phyloP scores from a whole-genome alignment of 1,139 yeast species.

The Saccharomycopsis hybrid region DNA sequence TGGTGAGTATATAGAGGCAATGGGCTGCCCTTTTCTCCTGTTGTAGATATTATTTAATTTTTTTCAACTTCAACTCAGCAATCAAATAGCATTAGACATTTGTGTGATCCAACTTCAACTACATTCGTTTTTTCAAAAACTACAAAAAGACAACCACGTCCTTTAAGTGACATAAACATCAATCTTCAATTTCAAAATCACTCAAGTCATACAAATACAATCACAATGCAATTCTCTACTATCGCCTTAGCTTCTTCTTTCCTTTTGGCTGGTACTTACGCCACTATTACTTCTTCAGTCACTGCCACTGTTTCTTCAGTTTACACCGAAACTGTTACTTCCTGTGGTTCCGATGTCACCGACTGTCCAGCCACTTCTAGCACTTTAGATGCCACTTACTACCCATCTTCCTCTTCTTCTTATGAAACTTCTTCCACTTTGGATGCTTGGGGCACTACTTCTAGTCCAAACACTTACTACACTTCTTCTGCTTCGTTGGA shows the following conservation, averaged over 20 bases:
- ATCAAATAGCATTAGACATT: too few relatives aligned
- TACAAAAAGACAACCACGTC: too few relatives aligned
- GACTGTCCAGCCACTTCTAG: conserved; percentile 19
- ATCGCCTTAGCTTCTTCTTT: conserved; percentile 15
- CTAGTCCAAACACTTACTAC: not conserved
- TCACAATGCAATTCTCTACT: conserved; percentile 20
- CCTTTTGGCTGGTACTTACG: conserved; percentile 17
- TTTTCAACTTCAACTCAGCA: too few relatives aligned
- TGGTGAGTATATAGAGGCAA: too few relatives aligned
- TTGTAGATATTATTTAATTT: too few relatives aligned
- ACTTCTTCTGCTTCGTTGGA: conserved; percentile 12
- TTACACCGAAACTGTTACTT: conserved; percentile 19
- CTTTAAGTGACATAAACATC: too few relatives aligned
- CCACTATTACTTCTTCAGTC: conserved; percentile 20
- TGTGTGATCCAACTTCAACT: too few relatives aligned
- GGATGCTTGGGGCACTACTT: conserved; percentile 20
- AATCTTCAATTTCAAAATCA: too few relatives aligned
- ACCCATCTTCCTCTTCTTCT: conserved; percentile 3
- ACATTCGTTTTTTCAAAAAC: too few relatives aligned
- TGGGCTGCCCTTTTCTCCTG: too few relatives aligned
- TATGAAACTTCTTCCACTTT: conserved; percentile 10
- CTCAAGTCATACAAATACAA: too few relatives aligned
- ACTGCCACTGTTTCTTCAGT: conserved; percentile 20
- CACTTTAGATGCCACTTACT: too few relatives aligned
- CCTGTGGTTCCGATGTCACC: conserved; percentile 18